Base-by-base conservation (phyloP, 1,139 yeast genomes). In the Tardiomyces digboiensis region DNA sequence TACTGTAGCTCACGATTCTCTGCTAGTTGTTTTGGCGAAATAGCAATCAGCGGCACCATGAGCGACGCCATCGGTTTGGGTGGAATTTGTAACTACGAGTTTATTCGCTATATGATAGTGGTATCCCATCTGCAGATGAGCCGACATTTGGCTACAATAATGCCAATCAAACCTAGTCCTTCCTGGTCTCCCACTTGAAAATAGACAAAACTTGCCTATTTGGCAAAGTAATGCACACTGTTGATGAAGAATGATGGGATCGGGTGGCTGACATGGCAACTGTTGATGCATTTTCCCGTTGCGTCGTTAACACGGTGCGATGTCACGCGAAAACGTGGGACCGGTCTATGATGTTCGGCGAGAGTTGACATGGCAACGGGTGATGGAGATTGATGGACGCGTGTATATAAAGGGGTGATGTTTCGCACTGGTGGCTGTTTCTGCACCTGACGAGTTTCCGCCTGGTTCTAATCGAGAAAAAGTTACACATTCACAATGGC, bases 401-500 rank as follows among this genome's bases (percentile, higher is more conserved):
- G 33, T 13, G 16, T 26, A 26, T 26, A 26, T 26, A 26, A 26
- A 16, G 33, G 33, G 33, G 33, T 26, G 16, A 16, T n/a, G 5
- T 8, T n/a, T 26, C 33, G 33, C 33, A 16, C 33, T 26, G 14
- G 14, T 26, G 33, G 33, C 16, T 26, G 33, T 4, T 26, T 26
- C 33, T 26, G 33, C 33, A 26, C 33, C 33, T 16, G 33, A 26
- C 33, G 33, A 26, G 33, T 26, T 26, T 26, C 33, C 33, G 33
- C 33, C 33, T 26, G 33, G 33, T 26, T 26, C 33, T 26, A 26
- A 26, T 58, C 55, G 56, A 50, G 53, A 59, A 60, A 62, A 57
- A 51, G 48, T 60, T 56, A 51, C 44, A 42, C 29, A 47, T 42
- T 40, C 38, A 51, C 41, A 76, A 89, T 89, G 97, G 94, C 96